A percentile compares a stretch with the other conserved stretches of the same genome.
Evolutionary conservation across 176 grass and related monocot species (phyloP).

Genomic region (Cenchrus americanus): DNA sequence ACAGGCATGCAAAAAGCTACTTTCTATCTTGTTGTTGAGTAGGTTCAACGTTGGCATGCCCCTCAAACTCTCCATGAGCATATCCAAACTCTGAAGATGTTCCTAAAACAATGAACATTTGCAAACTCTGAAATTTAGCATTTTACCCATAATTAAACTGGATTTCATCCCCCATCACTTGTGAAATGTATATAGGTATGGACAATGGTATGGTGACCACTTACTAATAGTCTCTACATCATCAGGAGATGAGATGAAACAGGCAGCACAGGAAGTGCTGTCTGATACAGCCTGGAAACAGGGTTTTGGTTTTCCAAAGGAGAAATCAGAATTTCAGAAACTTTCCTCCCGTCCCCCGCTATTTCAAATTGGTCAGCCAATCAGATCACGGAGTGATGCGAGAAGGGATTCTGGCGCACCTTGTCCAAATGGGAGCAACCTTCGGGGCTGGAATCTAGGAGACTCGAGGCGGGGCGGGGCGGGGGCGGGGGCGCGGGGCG

Average conservation of each 20-base stretch:
- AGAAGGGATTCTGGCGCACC: constrained; percentile 9
- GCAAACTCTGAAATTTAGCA: neutral
- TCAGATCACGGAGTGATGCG: neutral
- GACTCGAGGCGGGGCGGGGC: neutral
- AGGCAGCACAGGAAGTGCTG: neutral
- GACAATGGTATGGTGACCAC: too few relatives aligned
- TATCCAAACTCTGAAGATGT: neutral
- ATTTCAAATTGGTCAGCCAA: neutral
- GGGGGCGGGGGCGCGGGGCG: neutral
- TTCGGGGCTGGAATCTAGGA: neutral
- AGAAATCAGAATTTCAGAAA: neutral
- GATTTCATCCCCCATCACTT: constrained; percentile 18
- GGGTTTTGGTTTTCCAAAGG: neutral
- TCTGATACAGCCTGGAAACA: neutral
- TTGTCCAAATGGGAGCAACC: neutral
- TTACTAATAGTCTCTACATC: too few relatives aligned
- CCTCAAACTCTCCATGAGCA: constrained; percentile 25
- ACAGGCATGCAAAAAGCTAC: neutral
- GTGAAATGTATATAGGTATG: constrained; percentile 11
- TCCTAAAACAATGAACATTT: constrained; percentile 33
- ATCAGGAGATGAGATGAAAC: neutral
- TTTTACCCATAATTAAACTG: constrained; percentile 17
- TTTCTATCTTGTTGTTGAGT: constrained; percentile 6
- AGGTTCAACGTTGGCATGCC: constrained; percentile 11
- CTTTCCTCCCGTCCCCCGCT: neutral